Evolutionary conservation across 306 rosid species (phyloP).

Genomic region (Vigna mungo): DNA sequence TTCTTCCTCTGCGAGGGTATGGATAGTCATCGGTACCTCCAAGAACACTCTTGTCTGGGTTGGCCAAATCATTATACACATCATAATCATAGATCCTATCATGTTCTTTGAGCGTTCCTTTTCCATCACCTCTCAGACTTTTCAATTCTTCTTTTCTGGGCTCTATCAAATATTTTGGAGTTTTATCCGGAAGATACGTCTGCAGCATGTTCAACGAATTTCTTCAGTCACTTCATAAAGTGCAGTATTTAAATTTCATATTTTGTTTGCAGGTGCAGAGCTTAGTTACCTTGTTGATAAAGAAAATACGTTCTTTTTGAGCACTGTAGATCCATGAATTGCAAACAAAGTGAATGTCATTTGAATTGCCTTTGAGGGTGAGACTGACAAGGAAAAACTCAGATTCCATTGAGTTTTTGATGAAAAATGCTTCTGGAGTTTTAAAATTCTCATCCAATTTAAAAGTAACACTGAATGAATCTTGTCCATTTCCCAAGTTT

Average conservation of each 20-base stretch:
- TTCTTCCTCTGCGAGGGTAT: conserved; percentile 82
- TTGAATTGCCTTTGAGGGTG: conserved; percentile 63
- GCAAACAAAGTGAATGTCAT: conserved; percentile 59
- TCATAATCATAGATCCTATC: conserved; percentile 83
- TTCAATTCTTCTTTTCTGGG: conserved; percentile 64
- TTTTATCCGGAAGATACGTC: conserved; percentile 70
- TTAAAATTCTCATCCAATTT: conserved; percentile 58
- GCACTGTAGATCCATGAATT: conserved; percentile 74
- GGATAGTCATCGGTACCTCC: conserved; percentile 68
- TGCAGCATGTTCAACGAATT: conserved; percentile 14
- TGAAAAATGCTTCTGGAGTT: conserved; percentile 61
- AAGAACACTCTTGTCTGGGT: conserved; percentile 51
- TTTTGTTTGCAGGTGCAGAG: too few relatives aligned
- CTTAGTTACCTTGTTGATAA: conserved; percentile 56
- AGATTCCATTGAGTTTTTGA: conserved; percentile 51
- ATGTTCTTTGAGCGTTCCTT: conserved; percentile 64
- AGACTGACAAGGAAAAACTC: conserved; percentile 69
- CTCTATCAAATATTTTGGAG: conserved; percentile 56
- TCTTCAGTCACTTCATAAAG: too few relatives aligned
- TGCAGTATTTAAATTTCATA: too few relatives aligned
- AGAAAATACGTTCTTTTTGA: conserved; percentile 63
- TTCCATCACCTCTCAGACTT: conserved; percentile 70
- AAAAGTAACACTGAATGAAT: conserved; percentile 54
- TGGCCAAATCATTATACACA: conserved; percentile 68
- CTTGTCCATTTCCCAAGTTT: conserved; percentile 48